These are phyloP conservation scores for Colletotrichum shisoi DNA, from an alignment of 2,329 filamentous ascomycete species.

Conservation along the genomic window DNA sequence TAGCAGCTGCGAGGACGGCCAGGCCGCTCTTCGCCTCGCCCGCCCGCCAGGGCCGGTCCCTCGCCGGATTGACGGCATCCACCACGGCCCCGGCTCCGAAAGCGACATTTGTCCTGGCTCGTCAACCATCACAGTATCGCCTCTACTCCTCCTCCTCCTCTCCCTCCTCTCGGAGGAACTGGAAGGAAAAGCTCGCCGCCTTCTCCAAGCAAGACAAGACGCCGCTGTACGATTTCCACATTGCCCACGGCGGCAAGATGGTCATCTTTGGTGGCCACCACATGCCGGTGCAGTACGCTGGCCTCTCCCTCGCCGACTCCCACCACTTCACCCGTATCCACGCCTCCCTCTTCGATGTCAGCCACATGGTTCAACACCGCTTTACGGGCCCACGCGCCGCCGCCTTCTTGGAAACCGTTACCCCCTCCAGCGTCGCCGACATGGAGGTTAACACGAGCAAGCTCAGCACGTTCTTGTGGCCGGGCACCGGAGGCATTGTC, in stretches of 20 bases:
- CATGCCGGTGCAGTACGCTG: constrained; percentile 91
- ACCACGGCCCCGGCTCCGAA: constrained; percentile 24
- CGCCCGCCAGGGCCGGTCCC: constrained; percentile 27
- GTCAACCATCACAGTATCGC: constrained; percentile 2
- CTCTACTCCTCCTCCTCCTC: constrained; percentile 34
- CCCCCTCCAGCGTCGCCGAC: constrained; percentile 74
- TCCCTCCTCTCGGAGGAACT: constrained; percentile 29
- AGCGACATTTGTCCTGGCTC: neutral
- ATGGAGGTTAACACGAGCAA: constrained; percentile 75
- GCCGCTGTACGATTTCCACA: constrained; percentile 79
- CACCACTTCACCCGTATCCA: constrained; percentile 89
- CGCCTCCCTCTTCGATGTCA: constrained; percentile 93
- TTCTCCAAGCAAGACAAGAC: constrained; percentile 64
- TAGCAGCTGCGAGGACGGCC: constrained; percentile 30
- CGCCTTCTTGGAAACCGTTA: constrained; percentile 83
- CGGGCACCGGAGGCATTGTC: constrained; percentile 84
- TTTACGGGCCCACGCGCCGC: constrained; percentile 82
- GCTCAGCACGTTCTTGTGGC: constrained; percentile 83
- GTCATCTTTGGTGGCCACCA: constrained; percentile 93
- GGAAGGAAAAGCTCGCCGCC: constrained; percentile 41
- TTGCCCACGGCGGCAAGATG: constrained; percentile 85
- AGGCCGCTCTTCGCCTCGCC: constrained; percentile 24
- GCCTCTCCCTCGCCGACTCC: constrained; percentile 79
- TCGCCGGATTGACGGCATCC: constrained; percentile 22
- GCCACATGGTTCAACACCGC: constrained; percentile 94